These are phyloP conservation scores for Populus tremula DNA, from an alignment of 345 rosid species.

Conservation along the genomic window DNA sequence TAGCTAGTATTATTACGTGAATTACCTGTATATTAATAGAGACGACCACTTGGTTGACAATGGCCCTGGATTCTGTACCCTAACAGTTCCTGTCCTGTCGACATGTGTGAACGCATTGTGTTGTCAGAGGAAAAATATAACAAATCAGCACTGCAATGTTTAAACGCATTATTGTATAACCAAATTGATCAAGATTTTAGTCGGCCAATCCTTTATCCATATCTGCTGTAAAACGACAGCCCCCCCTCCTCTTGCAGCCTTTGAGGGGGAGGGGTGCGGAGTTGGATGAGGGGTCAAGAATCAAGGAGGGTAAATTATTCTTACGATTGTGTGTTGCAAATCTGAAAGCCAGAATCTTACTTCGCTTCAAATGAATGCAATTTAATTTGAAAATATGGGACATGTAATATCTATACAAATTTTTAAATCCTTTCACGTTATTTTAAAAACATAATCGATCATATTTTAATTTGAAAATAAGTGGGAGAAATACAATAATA, in stretches of 20 bases:
- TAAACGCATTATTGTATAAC: not conserved
- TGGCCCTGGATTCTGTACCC: not conserved
- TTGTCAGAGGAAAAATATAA: not conserved
- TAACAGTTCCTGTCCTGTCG: not conserved
- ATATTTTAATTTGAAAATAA: too few species aligned
- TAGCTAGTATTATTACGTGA: not conserved
- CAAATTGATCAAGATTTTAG: not conserved
- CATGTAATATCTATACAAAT: too few species aligned
- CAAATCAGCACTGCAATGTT: not conserved
- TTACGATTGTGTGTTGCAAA: not conserved
- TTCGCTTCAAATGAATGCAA: too few species aligned
- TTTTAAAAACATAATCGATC: too few species aligned
- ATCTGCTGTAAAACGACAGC: not conserved
- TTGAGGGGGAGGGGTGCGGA: not conserved
- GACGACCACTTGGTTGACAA: not conserved
- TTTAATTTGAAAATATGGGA: too few species aligned
- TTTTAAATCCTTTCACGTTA: too few species aligned
- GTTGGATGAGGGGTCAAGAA: slow-evolving; percentile 16
- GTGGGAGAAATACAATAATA: too few species aligned
- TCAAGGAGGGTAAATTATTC: not conserved
- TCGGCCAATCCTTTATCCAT: not conserved
- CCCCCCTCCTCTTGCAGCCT: not conserved
- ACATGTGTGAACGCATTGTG: not conserved
- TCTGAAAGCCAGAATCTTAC: not conserved
- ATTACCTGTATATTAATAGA: not conserved